These are phyloP conservation scores for Ganoderma sinense DNA, from an alignment of 1,284 basidiomycete genomes.

Conservation along the genomic window DNA sequence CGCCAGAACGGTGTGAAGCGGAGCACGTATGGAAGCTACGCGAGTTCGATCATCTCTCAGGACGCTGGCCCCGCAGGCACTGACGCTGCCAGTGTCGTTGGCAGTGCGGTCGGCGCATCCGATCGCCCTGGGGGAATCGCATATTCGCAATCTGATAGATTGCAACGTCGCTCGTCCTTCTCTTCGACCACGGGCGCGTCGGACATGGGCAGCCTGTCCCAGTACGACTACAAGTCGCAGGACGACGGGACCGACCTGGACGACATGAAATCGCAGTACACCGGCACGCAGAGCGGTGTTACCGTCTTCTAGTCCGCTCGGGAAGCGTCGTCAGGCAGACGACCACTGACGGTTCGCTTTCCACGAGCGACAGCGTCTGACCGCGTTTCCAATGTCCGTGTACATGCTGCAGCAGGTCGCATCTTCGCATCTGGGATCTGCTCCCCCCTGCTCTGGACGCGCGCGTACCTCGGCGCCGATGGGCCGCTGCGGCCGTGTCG, in stretches of 20 bases:
- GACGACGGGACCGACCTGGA: slow-evolving; percentile 79
- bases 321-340: slow-evolving; percentile 31
- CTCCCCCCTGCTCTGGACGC: slow-evolving; percentile 26
- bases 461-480: slow-evolving; percentile 26
- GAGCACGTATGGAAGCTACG: slow-evolving; percentile 84
- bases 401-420: slow-evolving; percentile 21
- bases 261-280: slow-evolving; percentile 86
- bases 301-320: slow-evolving; percentile 71
- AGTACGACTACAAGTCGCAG: slow-evolving; percentile 88
- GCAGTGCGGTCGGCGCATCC: slow-evolving; percentile 53
- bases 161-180: slow-evolving; percentile 74
- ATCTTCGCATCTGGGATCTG: slow-evolving; percentile 33
- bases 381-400: slow-evolving; percentile 13
- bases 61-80: slow-evolving; percentile 73
- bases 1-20: slow-evolving; percentile 73
- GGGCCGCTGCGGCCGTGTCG: slow-evolving; percentile 27
- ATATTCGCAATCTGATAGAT: slow-evolving; percentile 83
- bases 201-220: slow-evolving; percentile 78
- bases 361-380: slow-evolving; percentile 23
- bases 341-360: slow-evolving; percentile 26
- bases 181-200: slow-evolving; percentile 80
- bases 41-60: slow-evolving; percentile 91
- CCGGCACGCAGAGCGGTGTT: slow-evolving; percentile 81
- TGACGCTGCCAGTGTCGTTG: slow-evolving; percentile 68
- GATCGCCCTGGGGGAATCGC: slow-evolving; percentile 67